Evolutionary conservation across 441 rosid species (phyloP), one percentile per base, ranked within the genome.

Genomic region (Mallotus japonicus): DNA sequence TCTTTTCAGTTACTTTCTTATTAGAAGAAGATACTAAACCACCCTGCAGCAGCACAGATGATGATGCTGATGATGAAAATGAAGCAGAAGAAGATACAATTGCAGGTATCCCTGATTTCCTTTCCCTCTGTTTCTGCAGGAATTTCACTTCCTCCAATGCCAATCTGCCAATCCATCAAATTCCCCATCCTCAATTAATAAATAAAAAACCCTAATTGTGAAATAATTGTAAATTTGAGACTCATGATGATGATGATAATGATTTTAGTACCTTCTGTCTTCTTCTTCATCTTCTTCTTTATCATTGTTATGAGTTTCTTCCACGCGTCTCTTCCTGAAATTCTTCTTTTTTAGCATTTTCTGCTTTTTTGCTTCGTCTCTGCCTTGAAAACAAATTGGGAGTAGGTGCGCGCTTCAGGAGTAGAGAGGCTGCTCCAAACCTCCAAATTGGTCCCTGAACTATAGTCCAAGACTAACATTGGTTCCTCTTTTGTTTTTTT

Each of bases 111-210:
- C 97, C 97, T 5, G 78, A 82, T 73, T 81, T 95, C 69, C 97
- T 88, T 87, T 92, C 97, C 79, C 99, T 82, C 83, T 89, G 94
- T 78, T 87, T 95, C 88, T 92, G 97, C 75, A 95, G 83, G 78
- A 95, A 95, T 74, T 88, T 95, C 80, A 92, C 94, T 85, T 95
- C 99, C 81, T 95, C 97, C 72, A 95, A 81, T 8, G 83, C 95
- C 85, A 92, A 87, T 71, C 92, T 89, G 56, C 9, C 34, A 16
- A 54, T 57, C 49, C 15, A 11, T 4, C 19, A 28, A 24, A 24
- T 71, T 56, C 50, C 1, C 49, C 11, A 22, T 10, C 22, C 22
- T 17, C 32, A 76, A 37, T 14, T 13, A 32, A 56, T 16, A 2
- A 24, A 58, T 70, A 82, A 67, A 76, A 61, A 73, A 85, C 70